A percentile compares a stretch with the other conserved stretches of the same genome.
Evolutionary conservation across 1,139 yeast species (phyloP).

Genomic region (Geotrichum fermentans): DNA sequence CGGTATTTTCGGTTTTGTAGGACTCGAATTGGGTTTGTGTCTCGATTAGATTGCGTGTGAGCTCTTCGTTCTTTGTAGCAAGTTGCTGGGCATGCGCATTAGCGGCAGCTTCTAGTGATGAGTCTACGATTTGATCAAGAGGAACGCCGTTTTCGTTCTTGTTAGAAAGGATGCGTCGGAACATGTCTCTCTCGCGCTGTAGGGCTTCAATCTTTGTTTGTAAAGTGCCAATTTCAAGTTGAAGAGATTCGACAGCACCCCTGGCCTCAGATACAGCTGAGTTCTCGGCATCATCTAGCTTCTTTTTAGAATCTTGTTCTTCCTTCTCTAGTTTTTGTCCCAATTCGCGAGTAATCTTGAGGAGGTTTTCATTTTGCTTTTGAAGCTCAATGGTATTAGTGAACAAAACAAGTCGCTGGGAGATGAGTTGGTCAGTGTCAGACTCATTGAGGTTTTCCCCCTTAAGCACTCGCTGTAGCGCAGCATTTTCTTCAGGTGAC

Average conservation of each 20-base stretch:
- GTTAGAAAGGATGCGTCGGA: conserved; percentile 43
- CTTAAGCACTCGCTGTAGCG: conserved; percentile 45
- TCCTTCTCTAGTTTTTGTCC: conserved; percentile 62
- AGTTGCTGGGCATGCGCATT: conserved; percentile 19
- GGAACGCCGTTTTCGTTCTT: conserved; percentile 26
- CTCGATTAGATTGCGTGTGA: conserved; percentile 34
- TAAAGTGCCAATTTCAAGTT: conserved; percentile 54
- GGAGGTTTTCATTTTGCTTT: conserved; percentile 65
- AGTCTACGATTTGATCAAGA: conserved; percentile 18
- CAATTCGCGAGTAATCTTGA: conserved; percentile 61
- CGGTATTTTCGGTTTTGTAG: conserved; percentile 43
- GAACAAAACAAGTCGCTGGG: conserved; percentile 70
- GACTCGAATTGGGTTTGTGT: conserved; percentile 38
- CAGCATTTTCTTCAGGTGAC: conserved; percentile 51
- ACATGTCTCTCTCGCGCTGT: conserved; percentile 61
- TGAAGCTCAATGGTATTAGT: conserved; percentile 63
- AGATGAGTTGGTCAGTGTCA: conserved; percentile 67
- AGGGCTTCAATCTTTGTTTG: conserved; percentile 51
- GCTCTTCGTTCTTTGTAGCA: conserved; percentile 21
- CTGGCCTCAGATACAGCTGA: conserved; percentile 67
- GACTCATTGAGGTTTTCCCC: conserved; percentile 39
- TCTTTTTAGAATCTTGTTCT: conserved; percentile 44
- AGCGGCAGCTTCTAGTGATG: conserved; percentile 30
- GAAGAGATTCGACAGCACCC: conserved; percentile 64
- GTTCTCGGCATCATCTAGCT: conserved; percentile 49